A percentile compares a stretch with the other conserved stretches of the same genome.
phyloP scores from a whole-genome alignment of 169 alveolate species.

The Perkinsus marinus region DNA sequence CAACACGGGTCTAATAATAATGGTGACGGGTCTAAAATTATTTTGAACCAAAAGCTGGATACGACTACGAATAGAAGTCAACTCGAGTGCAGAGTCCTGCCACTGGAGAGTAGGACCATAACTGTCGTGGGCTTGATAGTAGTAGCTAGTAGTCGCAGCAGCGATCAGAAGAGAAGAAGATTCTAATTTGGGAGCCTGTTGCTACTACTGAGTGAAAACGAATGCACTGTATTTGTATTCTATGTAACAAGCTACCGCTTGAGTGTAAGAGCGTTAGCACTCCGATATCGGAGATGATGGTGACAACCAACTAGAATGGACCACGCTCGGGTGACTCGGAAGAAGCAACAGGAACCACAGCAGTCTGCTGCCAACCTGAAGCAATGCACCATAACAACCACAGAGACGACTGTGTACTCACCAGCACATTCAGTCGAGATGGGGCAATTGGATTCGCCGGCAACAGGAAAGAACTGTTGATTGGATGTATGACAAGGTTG shows the following conservation, averaged over 20 bases:
- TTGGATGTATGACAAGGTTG: background rate
- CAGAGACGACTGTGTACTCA: background rate
- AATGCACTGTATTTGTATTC: background rate
- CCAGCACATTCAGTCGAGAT: background rate
- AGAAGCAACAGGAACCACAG: background rate
- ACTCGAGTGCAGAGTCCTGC: no score
- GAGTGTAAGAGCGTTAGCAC: background rate
- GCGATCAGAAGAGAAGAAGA: background rate
- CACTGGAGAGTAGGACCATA: no score
- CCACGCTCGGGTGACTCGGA: background rate
- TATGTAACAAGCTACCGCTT: background rate
- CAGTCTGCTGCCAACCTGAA: background rate
- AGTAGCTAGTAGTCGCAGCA: background rate
- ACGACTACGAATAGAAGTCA: no score
- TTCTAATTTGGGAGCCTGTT: no score
- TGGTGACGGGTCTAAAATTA: no score
- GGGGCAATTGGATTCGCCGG: background rate
- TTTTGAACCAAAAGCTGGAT: no score
- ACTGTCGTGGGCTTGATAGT: no score
- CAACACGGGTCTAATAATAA: no score
- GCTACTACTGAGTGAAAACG: background rate
- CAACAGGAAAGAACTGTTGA: background rate
- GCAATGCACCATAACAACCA: background rate
- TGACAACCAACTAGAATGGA: background rate
- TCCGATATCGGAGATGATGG: background rate